phyloP scores from a whole-genome alignment of 2,329 filamentous ascomycete genomes.

The Pseudodiploospora longispora region DNA sequence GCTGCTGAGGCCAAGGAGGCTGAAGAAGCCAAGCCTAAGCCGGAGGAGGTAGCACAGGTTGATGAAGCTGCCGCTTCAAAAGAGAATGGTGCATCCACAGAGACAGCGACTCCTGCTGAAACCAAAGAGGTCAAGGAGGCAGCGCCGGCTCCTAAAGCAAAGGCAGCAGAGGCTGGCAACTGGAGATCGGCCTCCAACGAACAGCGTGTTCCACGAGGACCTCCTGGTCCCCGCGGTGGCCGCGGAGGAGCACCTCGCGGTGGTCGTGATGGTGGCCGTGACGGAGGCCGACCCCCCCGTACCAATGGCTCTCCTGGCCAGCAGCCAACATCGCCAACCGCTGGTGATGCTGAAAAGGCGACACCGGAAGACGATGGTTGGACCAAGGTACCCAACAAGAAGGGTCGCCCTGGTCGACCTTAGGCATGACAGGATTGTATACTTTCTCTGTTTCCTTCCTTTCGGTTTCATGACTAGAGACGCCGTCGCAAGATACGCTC shows the following conservation, averaged over 20 bases:
- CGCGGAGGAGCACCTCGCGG: conserved; percentile 35
- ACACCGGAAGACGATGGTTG: conserved; percentile 53
- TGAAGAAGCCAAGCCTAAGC: conserved; percentile 20
- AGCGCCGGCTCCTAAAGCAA: conserved; percentile 41
- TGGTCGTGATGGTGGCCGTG: conserved; percentile 34
- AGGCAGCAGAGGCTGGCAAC: conserved; percentile 49
- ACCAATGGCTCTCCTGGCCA: conserved; percentile 38
- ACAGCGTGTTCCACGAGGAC: conserved; percentile 38
- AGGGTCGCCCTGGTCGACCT: conserved; percentile 28
- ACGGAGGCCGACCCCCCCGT: conserved; percentile 38
- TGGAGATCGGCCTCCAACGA: conserved; percentile 49
- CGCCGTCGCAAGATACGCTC: conserved; percentile 22
- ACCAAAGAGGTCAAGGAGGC: conserved; percentile 36
- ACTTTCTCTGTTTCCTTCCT: conserved; percentile 25
- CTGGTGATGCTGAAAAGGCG: conserved; percentile 23
- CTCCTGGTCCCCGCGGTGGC: conserved; percentile 34
- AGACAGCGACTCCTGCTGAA: conserved; percentile 23
- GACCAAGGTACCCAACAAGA: conserved; percentile 44
- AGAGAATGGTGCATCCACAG: conserved; percentile 29
- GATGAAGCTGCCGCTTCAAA: conserved; percentile 40
- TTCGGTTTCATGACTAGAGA: conserved; percentile 28
- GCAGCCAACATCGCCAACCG: conserved; percentile 22
- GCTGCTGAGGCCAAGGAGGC: conserved; percentile 22
- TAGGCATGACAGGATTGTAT: conserved; percentile 23
- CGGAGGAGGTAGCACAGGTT: conserved; percentile 9